Evolutionary conservation across 2,329 filamentous ascomycete species (phyloP).

Genomic region (Sphaerulina vaccinii): DNA sequence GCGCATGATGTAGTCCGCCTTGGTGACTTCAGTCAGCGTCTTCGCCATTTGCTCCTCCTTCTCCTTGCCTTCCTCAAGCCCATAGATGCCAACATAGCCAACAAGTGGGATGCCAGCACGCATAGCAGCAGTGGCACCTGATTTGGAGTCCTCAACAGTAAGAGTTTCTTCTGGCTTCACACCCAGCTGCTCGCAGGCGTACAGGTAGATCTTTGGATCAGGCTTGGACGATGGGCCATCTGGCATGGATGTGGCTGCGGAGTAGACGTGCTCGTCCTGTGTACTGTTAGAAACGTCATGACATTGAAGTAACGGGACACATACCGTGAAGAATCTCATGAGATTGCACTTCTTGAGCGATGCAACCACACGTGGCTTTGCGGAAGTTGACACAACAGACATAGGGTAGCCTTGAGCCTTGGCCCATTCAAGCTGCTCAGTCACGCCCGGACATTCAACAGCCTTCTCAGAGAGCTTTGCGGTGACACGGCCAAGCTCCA

Average conservation of each 20-base stretch:
- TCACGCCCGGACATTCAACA: constrained; percentile 47
- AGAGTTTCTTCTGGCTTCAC: constrained; percentile 70
- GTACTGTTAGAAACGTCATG: neutral
- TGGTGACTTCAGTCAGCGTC: constrained; percentile 49
- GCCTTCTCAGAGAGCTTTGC: constrained; percentile 60
- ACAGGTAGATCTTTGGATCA: constrained; percentile 82
- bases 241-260: constrained; percentile 71
- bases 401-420: constrained; percentile 64
- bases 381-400: constrained; percentile 78
- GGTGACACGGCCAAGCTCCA: constrained; percentile 81
- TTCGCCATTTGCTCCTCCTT: constrained; percentile 52
- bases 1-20: constrained; percentile 51
- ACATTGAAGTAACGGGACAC: neutral
- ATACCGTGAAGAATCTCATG: constrained; percentile 70
- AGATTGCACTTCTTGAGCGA: constrained; percentile 77
- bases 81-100: constrained; percentile 81
- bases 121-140: constrained; percentile 73
- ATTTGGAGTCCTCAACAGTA: constrained; percentile 86
- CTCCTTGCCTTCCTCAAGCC: constrained; percentile 63
- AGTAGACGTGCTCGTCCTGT: constrained; percentile 67
- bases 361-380: constrained; percentile 73
- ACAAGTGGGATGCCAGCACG: constrained; percentile 77
- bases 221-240: constrained; percentile 83
- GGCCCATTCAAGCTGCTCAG: constrained; percentile 61
- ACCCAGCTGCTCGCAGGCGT: constrained; percentile 71